Evolutionary conservation across 2,329 filamentous ascomycete species (phyloP), one percentile per base, ranked within the genome.

Genomic region (Xylaria sp.): DNA sequence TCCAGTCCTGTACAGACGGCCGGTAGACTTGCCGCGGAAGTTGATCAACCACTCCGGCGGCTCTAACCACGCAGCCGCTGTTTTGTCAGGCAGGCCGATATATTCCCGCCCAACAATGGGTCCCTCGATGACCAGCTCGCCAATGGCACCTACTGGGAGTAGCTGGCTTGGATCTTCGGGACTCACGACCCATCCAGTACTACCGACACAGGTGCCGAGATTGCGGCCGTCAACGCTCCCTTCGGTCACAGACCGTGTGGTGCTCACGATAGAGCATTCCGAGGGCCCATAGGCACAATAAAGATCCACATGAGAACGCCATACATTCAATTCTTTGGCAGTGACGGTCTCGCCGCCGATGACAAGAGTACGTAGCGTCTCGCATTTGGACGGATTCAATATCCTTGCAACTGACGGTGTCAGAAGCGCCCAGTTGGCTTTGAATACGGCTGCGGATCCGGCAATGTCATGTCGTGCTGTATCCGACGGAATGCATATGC

Each of bases 401-500:
- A 41, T 39, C 18, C 20, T n/a, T 2, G 36, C n/a, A 6, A 63
- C 48, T n/a, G 60, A 45, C n/a, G 60, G 36, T 2, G 50, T 56
- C 20, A 63, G n/a, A 12, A 45, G 23, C 23, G 34, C 28, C 60
- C 36, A 45, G 39, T 63, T 63, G 10, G 60, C 50, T 28, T 63
- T 46, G 6, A 56, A 28, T 10, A 30, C n/a, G 20, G 10, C 9
- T n/a, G 55, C 55, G 8, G 48, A 18, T 15, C n/a, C 20, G 30
- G 48, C 50, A 7, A 63, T 18, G 10, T 63, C 15, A 6, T 34
- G 5, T n/a, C 39, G 15, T 52, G 52, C 13, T 64, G 41, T 30
- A 18, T 64, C 61, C 8, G 52, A 45, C 6, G 32, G 52, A 30
- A 64, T 46, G n/a, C 61, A 64, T 25, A 63, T n/a, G 23, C 60